A percentile compares a stretch with the other conserved stretches of the same genome.
phyloP scores from a whole-genome alignment of 257 asterid genomes.

The Capsicum chinense region DNA sequence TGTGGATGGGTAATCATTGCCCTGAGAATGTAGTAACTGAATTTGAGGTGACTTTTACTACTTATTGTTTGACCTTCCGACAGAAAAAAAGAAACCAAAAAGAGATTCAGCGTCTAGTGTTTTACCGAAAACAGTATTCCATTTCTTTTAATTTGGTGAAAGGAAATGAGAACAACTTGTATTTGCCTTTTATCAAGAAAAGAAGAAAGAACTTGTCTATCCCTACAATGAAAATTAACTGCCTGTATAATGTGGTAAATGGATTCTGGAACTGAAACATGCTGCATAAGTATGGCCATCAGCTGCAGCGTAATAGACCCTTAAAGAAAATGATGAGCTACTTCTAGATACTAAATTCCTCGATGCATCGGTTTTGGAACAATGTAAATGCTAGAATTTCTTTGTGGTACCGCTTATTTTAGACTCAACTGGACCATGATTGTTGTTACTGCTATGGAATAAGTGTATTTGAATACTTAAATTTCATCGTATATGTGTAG shows the following conservation, averaged over 20 bases:
- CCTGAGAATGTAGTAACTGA: not conserved
- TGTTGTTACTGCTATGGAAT: not conserved
- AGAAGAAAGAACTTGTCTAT: not conserved
- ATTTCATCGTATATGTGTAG: slow-evolving; percentile 46
- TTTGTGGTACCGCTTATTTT: not conserved
- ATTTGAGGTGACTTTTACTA: not conserved
- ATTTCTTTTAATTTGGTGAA: slow-evolving; percentile 9
- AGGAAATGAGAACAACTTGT: not conserved
- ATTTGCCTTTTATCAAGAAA: not conserved
- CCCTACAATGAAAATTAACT: not conserved
- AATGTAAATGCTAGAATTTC: not conserved
- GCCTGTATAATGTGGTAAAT: not conserved
- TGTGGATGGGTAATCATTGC: not conserved
- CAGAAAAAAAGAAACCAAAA: not conserved
- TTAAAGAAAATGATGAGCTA: slow-evolving; percentile 16
- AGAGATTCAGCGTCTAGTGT: slow-evolving; percentile 15
- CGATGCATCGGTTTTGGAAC: slow-evolving; percentile 4
- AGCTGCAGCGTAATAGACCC: not conserved
- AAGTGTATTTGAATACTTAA: slow-evolving; percentile 18
- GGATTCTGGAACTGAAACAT: not conserved
- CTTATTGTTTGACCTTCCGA: slow-evolving; percentile 11
- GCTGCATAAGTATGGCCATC: not conserved
- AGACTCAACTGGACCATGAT: not conserved
- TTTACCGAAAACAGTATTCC: not conserved
- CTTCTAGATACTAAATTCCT: not conserved